Conservation (phyloP, 2,329 filamentous ascomycete genomes). For the Pseudocercospora eumusae region DNA sequence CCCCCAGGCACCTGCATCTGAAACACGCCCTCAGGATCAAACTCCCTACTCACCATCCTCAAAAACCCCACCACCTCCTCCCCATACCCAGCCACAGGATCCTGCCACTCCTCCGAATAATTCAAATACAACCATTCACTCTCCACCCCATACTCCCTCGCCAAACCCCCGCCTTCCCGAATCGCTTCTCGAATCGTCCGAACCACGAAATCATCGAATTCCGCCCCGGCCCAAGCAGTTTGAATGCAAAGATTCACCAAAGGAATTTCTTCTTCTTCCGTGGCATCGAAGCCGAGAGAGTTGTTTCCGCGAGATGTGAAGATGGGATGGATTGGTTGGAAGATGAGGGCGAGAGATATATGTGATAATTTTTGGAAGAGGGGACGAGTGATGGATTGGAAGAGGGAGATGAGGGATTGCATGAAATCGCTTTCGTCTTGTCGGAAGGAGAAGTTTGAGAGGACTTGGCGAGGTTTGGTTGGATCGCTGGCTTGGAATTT, state of each 20-base stretch:
- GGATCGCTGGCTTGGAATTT: neutral
- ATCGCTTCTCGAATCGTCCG: neutral
- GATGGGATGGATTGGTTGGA: conserved; percentile 8
- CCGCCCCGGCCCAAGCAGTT: neutral
- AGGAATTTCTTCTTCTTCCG: neutral
- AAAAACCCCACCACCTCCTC: conserved; percentile 5
- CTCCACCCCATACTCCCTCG: neutral
- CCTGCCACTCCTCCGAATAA: conserved; percentile 16
- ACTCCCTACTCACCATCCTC: conserved; percentile 12
- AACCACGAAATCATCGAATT: neutral
- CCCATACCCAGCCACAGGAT: conserved; percentile 17
- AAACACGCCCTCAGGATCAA: conserved; percentile 19
- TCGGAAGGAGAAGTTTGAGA: neutral
- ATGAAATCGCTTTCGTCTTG: neutral
- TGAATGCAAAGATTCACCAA: conserved; percentile 3
- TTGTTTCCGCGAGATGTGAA: conserved; percentile 2
- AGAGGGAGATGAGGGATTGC: neutral
- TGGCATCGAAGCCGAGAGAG: conserved; percentile 5
- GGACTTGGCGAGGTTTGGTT: neutral
- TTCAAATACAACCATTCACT: conserved; percentile 15
- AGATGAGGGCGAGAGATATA: neutral
- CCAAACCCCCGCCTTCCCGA: neutral
- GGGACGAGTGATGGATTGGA: neutral
- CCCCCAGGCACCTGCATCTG: conserved; percentile 13
- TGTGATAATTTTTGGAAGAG: neutral